Percentiles rank a stretch among this genome's conserved stretches.
These are phyloP conservation scores for Gossypium australe DNA, from an alignment of 345 rosid genomes.

Conservation along the genomic window DNA sequence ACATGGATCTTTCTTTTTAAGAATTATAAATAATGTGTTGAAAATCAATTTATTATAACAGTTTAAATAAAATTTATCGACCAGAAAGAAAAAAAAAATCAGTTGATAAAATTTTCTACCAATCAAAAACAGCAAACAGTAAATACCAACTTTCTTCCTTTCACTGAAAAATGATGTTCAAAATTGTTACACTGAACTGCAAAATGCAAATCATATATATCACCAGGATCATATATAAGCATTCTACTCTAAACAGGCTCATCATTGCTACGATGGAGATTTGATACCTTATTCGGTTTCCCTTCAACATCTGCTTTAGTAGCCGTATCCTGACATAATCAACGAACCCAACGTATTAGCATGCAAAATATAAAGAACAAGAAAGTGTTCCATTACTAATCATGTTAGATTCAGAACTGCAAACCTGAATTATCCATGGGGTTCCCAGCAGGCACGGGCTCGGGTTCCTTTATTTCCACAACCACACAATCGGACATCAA, in stretches of 20 bases:
- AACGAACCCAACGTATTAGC: neutral
- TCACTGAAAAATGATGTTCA: slow-evolving; percentile 9
- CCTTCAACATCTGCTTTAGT: slow-evolving; percentile 13
- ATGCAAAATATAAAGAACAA: slow-evolving; percentile 15
- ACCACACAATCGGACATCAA: slow-evolving; percentile 98
- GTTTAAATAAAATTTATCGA: too few species aligned
- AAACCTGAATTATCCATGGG: slow-evolving; percentile 97
- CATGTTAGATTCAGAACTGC: slow-evolving; percentile 3
- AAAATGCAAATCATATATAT: neutral
- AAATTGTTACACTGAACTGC: slow-evolving; percentile 21
- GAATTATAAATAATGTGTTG: too few species aligned
- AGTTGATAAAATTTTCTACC: neutral
- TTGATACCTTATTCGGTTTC: neutral
- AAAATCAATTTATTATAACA: too few species aligned
- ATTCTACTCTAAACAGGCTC: neutral
- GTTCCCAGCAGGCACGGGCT: slow-evolving; percentile 58
- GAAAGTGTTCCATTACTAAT: neutral
- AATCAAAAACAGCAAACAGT: neutral
- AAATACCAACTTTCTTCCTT: neutral
- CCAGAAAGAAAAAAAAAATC: neutral
- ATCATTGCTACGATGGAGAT: neutral
- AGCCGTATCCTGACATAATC: slow-evolving; percentile 39
- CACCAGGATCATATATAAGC: neutral
- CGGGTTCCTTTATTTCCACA: slow-evolving; percentile 96
- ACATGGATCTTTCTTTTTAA: too few species aligned